Conservation (phyloP, 306 rosid genomes). For the Betula pendula region DNA sequence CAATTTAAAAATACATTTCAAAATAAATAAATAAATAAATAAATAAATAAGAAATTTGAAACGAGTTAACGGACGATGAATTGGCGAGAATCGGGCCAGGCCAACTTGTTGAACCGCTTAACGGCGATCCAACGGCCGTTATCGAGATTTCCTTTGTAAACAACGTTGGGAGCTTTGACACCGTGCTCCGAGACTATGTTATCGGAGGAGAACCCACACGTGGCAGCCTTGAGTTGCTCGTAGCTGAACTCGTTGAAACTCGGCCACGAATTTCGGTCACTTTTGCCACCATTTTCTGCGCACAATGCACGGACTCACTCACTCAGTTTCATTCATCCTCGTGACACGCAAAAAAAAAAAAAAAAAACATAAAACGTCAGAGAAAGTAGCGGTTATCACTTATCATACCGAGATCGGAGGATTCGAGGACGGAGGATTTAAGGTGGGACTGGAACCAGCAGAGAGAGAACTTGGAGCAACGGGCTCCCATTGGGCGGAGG, state of each 20-base stretch:
- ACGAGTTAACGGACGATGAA: constrained; percentile 64
- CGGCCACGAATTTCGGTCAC: constrained; percentile 50
- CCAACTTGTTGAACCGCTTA: constrained; percentile 89
- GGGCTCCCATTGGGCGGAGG: constrained; percentile 66
- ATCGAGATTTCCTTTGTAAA: constrained; percentile 75
- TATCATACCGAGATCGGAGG: constrained; percentile 71
- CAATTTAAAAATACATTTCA: neutral
- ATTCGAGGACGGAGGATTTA: constrained; percentile 73
- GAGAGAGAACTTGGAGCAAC: constrained; percentile 87
- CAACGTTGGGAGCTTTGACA: constrained; percentile 89
- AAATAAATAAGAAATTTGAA: neutral
- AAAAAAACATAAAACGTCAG: neutral
- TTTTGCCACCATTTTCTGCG: constrained; percentile 78
- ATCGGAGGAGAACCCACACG: constrained; percentile 69
- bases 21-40: neutral
- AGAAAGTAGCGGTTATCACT: neutral
- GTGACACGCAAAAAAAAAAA: neutral
- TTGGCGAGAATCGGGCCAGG: constrained; percentile 95
- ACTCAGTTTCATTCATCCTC: neutral
- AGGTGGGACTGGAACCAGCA: constrained; percentile 86
- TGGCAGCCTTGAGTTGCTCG: constrained; percentile 70
- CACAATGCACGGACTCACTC: neutral
- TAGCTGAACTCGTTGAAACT: constrained; percentile 70
- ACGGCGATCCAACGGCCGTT: constrained; percentile 66
- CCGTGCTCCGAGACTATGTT: constrained; percentile 94